Evolutionary conservation across 306 rosid species (phyloP).

Genomic region (Rosa lucieae): DNA sequence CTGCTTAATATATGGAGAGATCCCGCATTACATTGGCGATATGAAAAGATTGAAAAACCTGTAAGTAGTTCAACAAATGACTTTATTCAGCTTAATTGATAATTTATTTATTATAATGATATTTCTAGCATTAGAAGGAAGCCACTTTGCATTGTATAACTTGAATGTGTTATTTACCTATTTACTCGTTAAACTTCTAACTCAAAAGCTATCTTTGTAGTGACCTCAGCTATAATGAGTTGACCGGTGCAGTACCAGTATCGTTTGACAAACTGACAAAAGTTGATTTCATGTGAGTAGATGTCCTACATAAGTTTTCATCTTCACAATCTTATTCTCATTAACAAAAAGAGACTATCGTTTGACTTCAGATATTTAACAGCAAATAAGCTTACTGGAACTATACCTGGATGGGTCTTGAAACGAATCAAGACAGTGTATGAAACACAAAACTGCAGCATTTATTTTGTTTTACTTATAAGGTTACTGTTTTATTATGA

Average conservation of each 20-base stretch:
- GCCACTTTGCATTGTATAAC: background rate
- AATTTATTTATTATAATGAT: background rate
- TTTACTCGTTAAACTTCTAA: background rate
- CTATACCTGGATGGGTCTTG: conserved; percentile 64
- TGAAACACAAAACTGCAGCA: conserved; percentile 16
- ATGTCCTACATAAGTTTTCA: background rate
- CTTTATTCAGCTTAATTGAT: conserved; percentile 7
- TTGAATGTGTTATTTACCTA: background rate
- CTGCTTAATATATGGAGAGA: conserved; percentile 56
- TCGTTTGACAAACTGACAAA: conserved; percentile 49
- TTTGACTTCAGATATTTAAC: conserved; percentile 60
- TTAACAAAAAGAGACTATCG: conserved; percentile 4
- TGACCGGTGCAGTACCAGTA: conserved; percentile 71
- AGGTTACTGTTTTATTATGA: background rate
- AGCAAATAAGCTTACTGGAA: conserved; percentile 70
- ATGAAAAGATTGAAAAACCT: conserved; percentile 59
- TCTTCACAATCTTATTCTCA: conserved; percentile 10
- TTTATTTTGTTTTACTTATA: background rate
- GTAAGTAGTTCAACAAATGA: conserved; percentile 49
- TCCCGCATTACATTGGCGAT: conserved; percentile 59
- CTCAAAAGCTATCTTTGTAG: conserved; percentile 35
- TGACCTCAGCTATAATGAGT: conserved; percentile 78
- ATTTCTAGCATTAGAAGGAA: background rate
- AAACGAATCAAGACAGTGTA: conserved; percentile 58
- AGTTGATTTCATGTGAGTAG: conserved; percentile 68